These are phyloP conservation scores for Lepraria neglecta DNA, from an alignment of 495 filamentous ascomycete species.

Conservation along the genomic window DNA sequence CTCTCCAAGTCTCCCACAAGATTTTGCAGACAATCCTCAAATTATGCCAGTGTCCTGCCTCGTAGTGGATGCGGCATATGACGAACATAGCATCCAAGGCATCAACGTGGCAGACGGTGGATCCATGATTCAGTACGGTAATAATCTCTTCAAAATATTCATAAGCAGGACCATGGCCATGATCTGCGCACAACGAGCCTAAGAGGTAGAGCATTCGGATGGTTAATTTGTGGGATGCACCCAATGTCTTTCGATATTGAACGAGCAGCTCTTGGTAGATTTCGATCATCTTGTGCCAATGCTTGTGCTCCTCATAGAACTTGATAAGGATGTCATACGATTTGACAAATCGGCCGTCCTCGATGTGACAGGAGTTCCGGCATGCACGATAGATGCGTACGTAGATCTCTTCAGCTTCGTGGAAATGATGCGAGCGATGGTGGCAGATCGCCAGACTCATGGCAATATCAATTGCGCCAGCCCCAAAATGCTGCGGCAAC, in stretches of 20 bases:
- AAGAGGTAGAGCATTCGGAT: constrained; percentile 41
- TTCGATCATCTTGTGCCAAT: constrained; percentile 42
- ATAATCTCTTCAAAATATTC: constrained; percentile 47
- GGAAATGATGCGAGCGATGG: constrained; percentile 35
- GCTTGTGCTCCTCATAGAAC: constrained; percentile 44
- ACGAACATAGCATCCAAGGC: constrained; percentile 40
- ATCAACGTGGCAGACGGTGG: constrained; percentile 38
- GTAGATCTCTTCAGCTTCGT: constrained; percentile 53
- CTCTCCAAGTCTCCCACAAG: constrained; percentile 42
- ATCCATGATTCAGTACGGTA: constrained; percentile 35
- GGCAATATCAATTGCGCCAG: constrained; percentile 40
- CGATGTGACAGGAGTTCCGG: constrained; percentile 37
- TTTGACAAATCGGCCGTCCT: constrained; percentile 37
- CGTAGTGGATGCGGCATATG: constrained; percentile 38
- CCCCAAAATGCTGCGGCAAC: constrained; percentile 30
- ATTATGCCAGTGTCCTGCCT: constrained; percentile 39
- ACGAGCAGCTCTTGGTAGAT: constrained; percentile 42
- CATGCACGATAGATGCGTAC: constrained; percentile 52
- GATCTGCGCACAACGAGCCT: constrained; percentile 36
- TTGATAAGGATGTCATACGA: constrained; percentile 34
- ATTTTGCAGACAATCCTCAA: constrained; percentile 37
- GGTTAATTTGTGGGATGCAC: constrained; percentile 41
- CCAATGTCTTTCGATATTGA: constrained; percentile 41
- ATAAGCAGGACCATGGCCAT: constrained; percentile 40
- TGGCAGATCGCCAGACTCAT: constrained; percentile 41